Conservation (phyloP, 805 yeast species). For the Saturnispora diversa region DNA sequence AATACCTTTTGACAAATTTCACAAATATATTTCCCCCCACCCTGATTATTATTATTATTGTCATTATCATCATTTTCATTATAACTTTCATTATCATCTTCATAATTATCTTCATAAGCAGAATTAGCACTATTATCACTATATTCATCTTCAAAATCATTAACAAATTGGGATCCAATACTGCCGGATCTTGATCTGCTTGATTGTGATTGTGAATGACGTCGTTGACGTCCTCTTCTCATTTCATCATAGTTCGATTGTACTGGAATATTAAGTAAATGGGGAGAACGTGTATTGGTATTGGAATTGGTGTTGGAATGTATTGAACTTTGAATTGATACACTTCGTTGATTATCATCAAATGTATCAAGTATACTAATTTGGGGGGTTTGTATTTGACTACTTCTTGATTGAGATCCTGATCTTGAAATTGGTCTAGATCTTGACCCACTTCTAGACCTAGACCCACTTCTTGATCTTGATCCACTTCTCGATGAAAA, state of each 20-base stretch:
- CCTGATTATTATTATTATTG: conserved; percentile 12
- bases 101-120: conserved; percentile 9
- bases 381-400: neutral
- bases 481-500: conserved; percentile 3
- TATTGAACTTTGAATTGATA: neutral
- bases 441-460: neutral
- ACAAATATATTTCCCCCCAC: conserved; percentile 33
- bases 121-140: conserved; percentile 6
- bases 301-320: neutral
- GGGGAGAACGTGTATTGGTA: neutral
- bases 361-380: neutral
- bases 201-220: neutral
- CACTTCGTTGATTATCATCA: neutral
- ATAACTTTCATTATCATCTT: conserved; percentile 33
- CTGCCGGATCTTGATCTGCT: conserved; percentile 1
- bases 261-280: neutral
- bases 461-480: neutral
- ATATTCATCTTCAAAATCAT: conserved; percentile 5
- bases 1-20: conserved; percentile 45
- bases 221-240: conserved; percentile 10
- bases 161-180: neutral
- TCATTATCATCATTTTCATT: conserved; percentile 37
- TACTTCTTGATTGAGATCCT: neutral
- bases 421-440: neutral
- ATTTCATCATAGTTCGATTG: conserved; percentile 9